These are phyloP conservation scores for Pseudocercospora pini-densiflorae DNA, from an alignment of 2,329 filamentous ascomycete genomes.

Conservation along the genomic window DNA sequence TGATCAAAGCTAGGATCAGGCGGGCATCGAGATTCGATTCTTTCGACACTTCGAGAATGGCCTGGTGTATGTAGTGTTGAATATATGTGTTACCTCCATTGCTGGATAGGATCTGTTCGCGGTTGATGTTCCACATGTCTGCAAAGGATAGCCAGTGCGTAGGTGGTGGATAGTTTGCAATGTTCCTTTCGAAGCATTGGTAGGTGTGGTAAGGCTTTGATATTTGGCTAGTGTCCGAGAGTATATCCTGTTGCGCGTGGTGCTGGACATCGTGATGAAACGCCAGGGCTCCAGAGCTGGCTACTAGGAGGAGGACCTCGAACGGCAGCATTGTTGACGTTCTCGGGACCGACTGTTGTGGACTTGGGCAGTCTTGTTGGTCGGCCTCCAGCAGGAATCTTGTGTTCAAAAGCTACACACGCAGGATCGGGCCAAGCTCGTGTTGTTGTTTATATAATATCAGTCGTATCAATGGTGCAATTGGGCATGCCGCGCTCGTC, in stretches of 20 bases:
- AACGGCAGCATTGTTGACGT: conserved; percentile 11
- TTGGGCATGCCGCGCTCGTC: conserved; percentile 1
- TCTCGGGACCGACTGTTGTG: not conserved
- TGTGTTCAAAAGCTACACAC: not conserved
- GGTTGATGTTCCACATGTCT: conserved; percentile 30
- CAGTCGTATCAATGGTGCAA: conserved; percentile 1
- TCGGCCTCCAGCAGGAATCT: not conserved
- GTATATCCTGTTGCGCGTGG: not conserved
- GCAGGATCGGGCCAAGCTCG: not conserved
- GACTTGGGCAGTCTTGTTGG: not conserved
- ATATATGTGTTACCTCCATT: conserved; percentile 31
- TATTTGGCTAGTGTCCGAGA: not conserved
- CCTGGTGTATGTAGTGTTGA: conserved; percentile 26
- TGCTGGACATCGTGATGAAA: not conserved
- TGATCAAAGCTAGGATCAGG: conserved; percentile 30
- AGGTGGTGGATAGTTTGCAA: conserved; percentile 3
- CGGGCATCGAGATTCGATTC: conserved; percentile 24
- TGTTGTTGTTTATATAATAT: not conserved
- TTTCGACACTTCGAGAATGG: conserved; percentile 21
- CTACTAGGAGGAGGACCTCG: conserved; percentile 9
- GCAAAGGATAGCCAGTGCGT: conserved; percentile 26
- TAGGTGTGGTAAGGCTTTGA: conserved; percentile 14
- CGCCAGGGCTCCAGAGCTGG: conserved; percentile 3
- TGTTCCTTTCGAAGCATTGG: conserved; percentile 23
- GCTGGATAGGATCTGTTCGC: conserved; percentile 24